These are phyloP conservation scores for Tolypocladium nubicola DNA, from an alignment of 2,329 filamentous ascomycete genomes.

Conservation along the genomic window DNA sequence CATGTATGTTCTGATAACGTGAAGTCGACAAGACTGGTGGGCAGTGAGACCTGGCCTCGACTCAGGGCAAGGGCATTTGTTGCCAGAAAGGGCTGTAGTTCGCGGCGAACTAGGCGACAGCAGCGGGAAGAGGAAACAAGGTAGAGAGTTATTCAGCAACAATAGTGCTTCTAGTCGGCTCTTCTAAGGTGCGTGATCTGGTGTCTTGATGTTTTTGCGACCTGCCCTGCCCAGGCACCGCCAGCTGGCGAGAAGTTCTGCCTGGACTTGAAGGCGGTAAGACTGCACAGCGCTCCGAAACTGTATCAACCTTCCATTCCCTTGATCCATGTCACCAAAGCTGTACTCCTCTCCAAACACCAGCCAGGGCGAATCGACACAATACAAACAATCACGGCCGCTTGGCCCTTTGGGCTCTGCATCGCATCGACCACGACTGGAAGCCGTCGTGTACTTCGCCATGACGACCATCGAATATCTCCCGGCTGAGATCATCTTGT, in stretches of 20 bases:
- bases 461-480: not conserved
- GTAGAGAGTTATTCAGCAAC: too few relatives aligned
- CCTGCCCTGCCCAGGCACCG: not conserved
- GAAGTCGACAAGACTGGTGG: too few relatives aligned
- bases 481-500: not conserved
- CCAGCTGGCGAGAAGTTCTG: not conserved
- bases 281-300: not conserved
- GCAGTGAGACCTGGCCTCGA: too few relatives aligned
- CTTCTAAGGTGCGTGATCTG: too few relatives aligned
- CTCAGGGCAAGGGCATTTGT: too few relatives aligned
- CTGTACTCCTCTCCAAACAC: not conserved
- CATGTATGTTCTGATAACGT: too few relatives aligned
- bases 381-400: not conserved
- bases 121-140: too few relatives aligned
- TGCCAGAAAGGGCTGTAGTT: too few relatives aligned
- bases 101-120: too few relatives aligned
- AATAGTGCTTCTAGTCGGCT: not conserved
- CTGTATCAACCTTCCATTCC: too few relatives aligned
- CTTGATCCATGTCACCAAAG: not conserved
- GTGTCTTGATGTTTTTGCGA: not conserved
- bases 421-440: not conserved
- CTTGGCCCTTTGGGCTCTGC: not conserved
- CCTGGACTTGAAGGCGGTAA: not conserved
- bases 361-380: not conserved
- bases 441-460: not conserved